These are phyloP conservation scores for Phytophthora lateralis DNA, from an alignment of 352 stramenopile genomes.

Conservation along the genomic window DNA sequence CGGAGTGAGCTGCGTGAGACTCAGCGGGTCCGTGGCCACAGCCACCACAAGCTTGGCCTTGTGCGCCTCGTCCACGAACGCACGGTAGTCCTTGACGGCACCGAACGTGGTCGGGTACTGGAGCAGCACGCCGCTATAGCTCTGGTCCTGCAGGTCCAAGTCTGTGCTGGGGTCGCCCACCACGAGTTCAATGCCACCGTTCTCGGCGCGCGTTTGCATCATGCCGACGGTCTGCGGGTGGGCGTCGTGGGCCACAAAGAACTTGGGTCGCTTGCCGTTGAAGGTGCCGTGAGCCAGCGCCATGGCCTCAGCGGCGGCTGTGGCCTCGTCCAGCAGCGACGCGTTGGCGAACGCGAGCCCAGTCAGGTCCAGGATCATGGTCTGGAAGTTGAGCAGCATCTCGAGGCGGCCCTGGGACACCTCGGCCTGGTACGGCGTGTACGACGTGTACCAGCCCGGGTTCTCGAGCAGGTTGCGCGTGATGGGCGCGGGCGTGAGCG, in stretches of 20 bases:
- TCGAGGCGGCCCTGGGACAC: conserved; percentile 98
- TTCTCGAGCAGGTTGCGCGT: conserved; percentile 98
- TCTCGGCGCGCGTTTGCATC: conserved; percentile 92
- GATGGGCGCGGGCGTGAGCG: conserved; percentile 95
- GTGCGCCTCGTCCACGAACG: conserved; percentile 91
- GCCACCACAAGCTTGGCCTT: conserved; percentile 92
- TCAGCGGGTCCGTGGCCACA: conserved; percentile 96
- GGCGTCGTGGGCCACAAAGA: conserved; percentile 95
- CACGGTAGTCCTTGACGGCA: conserved; percentile 90
- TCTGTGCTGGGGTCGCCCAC: conserved; percentile 84
- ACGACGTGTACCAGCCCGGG: conserved; percentile 98
- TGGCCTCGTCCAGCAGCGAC: conserved; percentile 98
- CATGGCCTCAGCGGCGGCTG: conserved; percentile 98
- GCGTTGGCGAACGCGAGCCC: conserved; percentile 97
- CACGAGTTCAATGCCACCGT: conserved; percentile 94
- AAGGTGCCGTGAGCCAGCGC: conserved; percentile 94
- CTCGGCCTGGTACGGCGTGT: conserved; percentile 99
- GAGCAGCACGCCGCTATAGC: conserved; percentile 96
- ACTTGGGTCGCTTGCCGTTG: conserved; percentile 95
- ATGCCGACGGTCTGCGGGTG: conserved; percentile 94
- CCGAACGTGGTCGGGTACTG: conserved; percentile 99
- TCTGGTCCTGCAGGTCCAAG: conserved; percentile 83
- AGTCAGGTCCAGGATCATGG: conserved; percentile 96
- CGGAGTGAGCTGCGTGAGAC: conserved; percentile 94
- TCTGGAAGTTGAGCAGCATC: conserved; percentile 99